Percentiles rank a stretch among this genome's conserved stretches.
Evolutionary conservation across 495 filamentous ascomycete genomes (phyloP).

Genomic region (Lophium mytilinum): DNA sequence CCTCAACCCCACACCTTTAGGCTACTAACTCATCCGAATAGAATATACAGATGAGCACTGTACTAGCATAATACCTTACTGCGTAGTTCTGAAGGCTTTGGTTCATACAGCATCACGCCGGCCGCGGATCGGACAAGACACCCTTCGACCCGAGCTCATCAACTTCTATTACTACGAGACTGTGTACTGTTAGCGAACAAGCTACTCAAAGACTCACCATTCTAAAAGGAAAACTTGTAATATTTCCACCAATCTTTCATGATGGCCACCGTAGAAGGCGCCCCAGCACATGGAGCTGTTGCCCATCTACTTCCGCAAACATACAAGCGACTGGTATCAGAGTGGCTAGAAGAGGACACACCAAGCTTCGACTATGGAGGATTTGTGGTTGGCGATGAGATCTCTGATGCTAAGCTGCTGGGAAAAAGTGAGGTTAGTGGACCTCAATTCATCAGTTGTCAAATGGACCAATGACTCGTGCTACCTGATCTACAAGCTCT

Average conservation of each 20-base stretch:
- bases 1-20: neutral
- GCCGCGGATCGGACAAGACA: too few relatives aligned
- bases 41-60: too few relatives aligned
- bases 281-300: constrained; percentile 61
- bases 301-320: constrained; percentile 75
- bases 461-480: neutral
- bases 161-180: neutral
- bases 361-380: constrained; percentile 95
- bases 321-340: constrained; percentile 70
- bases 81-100: neutral
- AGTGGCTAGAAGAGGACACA: constrained; percentile 92
- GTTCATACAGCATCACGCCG: too few relatives aligned
- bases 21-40: too few relatives aligned
- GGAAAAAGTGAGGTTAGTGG: constrained; percentile 66
- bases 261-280: constrained; percentile 29
- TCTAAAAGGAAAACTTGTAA: neutral
- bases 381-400: constrained; percentile 81
- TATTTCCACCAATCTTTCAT: neutral
- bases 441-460: neutral
- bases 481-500: too few relatives aligned
- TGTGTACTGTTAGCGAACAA: too few relatives aligned
- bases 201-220: too few relatives aligned
- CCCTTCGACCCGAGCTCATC: neutral
- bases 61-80: neutral
- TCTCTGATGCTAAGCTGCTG: constrained; percentile 70